These are phyloP conservation scores for Friedmanniomyces endolithicus DNA, from an alignment of 495 filamentous ascomycete genomes.

Conservation along the genomic window DNA sequence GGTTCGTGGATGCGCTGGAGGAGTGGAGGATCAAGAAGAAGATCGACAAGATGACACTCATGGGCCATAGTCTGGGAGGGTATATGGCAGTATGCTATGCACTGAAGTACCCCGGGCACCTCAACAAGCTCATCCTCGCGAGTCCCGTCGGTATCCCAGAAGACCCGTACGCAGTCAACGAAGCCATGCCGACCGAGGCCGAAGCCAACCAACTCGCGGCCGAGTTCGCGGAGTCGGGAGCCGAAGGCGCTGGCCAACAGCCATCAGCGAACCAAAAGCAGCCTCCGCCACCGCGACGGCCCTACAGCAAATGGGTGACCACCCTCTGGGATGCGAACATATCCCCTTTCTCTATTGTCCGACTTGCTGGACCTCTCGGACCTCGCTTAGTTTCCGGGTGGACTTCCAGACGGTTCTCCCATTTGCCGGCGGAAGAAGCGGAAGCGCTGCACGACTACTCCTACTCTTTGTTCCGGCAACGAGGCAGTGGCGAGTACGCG, in stretches of 20 bases:
- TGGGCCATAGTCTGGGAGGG: slow-evolving; percentile 87
- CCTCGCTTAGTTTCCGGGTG: slow-evolving; percentile 88
- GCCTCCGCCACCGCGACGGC: slow-evolving; percentile 41
- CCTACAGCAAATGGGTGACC: slow-evolving; percentile 68
- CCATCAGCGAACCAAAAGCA: slow-evolving; percentile 16
- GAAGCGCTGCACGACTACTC: slow-evolving; percentile 80
- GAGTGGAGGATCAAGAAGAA: slow-evolving; percentile 84
- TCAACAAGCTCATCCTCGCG: slow-evolving; percentile 91
- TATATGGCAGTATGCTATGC: slow-evolving; percentile 92
- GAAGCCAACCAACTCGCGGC: slow-evolving; percentile 50
- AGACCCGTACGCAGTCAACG: slow-evolving; percentile 78
- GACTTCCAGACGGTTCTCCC: slow-evolving; percentile 84
- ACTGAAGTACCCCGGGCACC: slow-evolving; percentile 81
- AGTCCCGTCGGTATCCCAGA: slow-evolving; percentile 92
- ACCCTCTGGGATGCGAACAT: slow-evolving; percentile 97
- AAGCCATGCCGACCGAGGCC: slow-evolving; percentile 63
- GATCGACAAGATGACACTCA: slow-evolving; percentile 82
- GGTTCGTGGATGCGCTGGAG: slow-evolving; percentile 92
- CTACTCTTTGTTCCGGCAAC: slow-evolving; percentile 85
- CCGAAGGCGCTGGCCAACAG: slow-evolving; percentile 42
- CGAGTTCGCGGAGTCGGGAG: slow-evolving; percentile 55
- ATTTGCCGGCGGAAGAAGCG: slow-evolving; percentile 68
- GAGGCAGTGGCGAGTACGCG: slow-evolving; percentile 89
- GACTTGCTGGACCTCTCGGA: slow-evolving; percentile 81
- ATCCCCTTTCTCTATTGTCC: slow-evolving; percentile 81